Base-by-base conservation (phyloP, 2,329 filamentous ascomycete genomes). In the Lecanicillium sp. region DNA sequence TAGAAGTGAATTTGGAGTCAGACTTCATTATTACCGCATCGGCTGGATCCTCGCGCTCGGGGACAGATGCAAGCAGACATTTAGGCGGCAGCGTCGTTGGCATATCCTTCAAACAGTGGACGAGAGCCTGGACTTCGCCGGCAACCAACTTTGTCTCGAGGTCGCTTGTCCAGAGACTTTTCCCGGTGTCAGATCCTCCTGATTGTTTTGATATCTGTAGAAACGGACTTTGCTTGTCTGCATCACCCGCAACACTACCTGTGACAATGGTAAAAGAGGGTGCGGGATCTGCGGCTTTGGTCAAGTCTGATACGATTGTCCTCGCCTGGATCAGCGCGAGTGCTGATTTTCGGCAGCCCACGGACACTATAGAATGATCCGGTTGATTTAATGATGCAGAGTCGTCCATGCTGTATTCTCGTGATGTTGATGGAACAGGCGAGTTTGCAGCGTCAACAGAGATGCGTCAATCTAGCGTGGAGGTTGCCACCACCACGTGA, bases 191-290 rank as follows among this genome's bases (percentile, higher is more conserved):
- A 12, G 45, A 47, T 6, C 43, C 43, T 18, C 45, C 54, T 8
- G 29, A 32, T 29, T 42, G 38, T 34, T 47, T 45, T 13, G 45
- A 47, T 15, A 46, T 42, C n/a, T 35, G 30, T 14, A 40, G n/a
- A 31, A 45, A 47, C 12, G 45, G 45, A 12, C 38, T 33, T n/a
- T 36, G 29, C 41, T 47, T 47, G 22, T 47, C 45, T 4, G 36
- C 35, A 36, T 62, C 62, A 5, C 40, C 40, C 12, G 17, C 35
- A 16, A 32, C 40, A 15, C 34, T 42, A 35, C 34, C 19, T 4
- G 40, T 42, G 20, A 29, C 25, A 5, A 42, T 25, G n/a, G 16
- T 33, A 20, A 37, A 34, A 11, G 12, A 18, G 11, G 40, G 29
- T 3, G 36, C 13, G 14, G 9, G 11, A 12, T 9, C 13, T 6